These are phyloP conservation scores for barley (Hordeum vulgare) DNA, from an alignment of 176 grass and related monocot species.

Conservation along the genomic window DNA sequence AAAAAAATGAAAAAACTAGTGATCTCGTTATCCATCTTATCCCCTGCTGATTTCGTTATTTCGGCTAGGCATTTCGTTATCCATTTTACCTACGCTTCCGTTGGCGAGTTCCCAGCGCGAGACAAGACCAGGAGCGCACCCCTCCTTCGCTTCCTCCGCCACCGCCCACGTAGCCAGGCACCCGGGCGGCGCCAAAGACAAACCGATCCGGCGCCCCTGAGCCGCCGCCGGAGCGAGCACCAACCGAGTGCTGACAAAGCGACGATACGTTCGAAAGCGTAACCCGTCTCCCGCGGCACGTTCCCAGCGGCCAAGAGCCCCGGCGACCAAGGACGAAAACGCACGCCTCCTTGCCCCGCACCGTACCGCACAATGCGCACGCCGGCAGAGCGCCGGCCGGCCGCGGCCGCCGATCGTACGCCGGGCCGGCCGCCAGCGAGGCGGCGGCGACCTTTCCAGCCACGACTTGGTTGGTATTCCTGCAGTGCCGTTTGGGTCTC, in stretches of 20 bases:
- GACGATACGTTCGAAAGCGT: slow-evolving; percentile 1
- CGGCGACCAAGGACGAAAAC: background rate
- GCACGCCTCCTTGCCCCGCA: no score
- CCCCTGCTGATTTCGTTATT: no score
- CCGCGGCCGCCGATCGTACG: background rate
- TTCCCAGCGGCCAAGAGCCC: background rate
- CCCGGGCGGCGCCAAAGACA: background rate
- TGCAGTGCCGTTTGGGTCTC: background rate
- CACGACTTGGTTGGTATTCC: background rate
- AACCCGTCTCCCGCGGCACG: background rate
- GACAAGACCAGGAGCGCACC: background rate
- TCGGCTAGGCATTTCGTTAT: background rate
- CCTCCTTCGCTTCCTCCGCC: background rate
- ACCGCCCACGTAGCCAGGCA: background rate
- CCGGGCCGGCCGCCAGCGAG: background rate
- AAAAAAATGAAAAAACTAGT: no score
- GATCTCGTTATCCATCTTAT: no score
- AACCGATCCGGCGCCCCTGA: background rate
- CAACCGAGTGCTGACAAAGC: background rate
- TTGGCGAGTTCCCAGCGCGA: background rate
- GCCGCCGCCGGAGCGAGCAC: background rate
- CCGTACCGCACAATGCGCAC: background rate
- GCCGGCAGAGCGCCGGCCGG: background rate
- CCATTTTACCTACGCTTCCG: background rate
- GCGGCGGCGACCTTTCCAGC: background rate